Base-by-base conservation (phyloP, 345 rosid genomes). In the Populus ilicifolia region DNA sequence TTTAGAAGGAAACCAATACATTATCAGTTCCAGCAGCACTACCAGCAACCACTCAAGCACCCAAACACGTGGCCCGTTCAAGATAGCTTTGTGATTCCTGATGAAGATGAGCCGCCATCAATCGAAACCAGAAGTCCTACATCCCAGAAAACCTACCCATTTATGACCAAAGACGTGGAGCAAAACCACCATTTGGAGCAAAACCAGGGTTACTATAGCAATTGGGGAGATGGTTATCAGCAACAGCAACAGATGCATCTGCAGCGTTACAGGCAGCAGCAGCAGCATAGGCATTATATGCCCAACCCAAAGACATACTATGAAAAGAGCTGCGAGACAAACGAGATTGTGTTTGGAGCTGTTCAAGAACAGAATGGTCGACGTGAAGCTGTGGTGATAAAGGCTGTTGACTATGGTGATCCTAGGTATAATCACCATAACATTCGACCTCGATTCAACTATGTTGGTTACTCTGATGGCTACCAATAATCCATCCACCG, bases 341-440 rank as follows among this genome's bases (percentile, higher is more conserved):
- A 88, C 14, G 97, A 96, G 89, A 88, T 96, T 3, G 97, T 96
- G 48, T 96, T 93, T 25, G 95, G 99, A 38, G 95, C 97, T 35
- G 95, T 93, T 73, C 98, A 96, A 78, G 97, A 90, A 80, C 93
- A 92, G 41, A 97, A 88, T 73, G 97, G 97, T 25, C 87, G 90
- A 39, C 87, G 92, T 3, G 98, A 96, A 82, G 95, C 96, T 12
- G 89, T 92, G 88, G 95, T 93, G 86, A 90, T 93, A 76, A 96
- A 93, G 82, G 90, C 97, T 13, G 93, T 96, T 25, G 99, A 96
- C 84, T 96, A 91, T 50, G 89, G 83, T 12, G 95, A 92, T 86
- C 88, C 90, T 30, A 50, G 70, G 23, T 78, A 85, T 54, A 86
- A 81, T 74, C 90, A 86, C 81, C 91, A 90, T 66, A 91, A 90